Base-by-base conservation (phyloP, 2,329 filamentous ascomycete species). In the Pyrenochaeta sp. region DNA sequence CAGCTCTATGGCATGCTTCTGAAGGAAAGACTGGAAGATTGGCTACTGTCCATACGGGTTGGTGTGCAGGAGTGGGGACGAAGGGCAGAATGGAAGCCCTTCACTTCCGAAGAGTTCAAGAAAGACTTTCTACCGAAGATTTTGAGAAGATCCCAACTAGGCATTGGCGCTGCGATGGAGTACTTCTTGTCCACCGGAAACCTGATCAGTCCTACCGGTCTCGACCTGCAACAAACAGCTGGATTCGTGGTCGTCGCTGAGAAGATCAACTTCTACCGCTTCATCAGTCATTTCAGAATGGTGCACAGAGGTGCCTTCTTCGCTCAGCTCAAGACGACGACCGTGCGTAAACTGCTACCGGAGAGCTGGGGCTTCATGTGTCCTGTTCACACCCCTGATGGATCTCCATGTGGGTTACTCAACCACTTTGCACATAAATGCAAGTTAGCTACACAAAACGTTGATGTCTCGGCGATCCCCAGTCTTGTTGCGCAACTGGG, bases 241-340 rank as follows among this genome's bases (percentile, higher is more conserved):
- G 95, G 95, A 62, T 99, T 96, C 78, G 96, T 92, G 0, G 93
- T 99, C 50, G 93, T 98, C 50, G 95, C 95, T 2, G 95, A 99
- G 77, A 98, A 98, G 84, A 94, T 99, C 76, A 99, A 99, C 81
- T 99, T 98, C 77, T 88, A 96, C 72, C 92, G 95, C 71, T 99
- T 98, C 81, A 96, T 99, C 81, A 95, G 92, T 78, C 95, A 99
- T 79, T 99, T 99, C 85, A 91, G 95, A 67, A 97, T 97, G 93
- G 92, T 99, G 56, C 95, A 99, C 82, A 89, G 95, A 88, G 95
- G 95, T 83, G 95, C 92, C 75, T 99, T 99, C 86, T 99, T 99
- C 77, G 95, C 95, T 3, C 92, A 98, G 76, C 81, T 99, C 64
- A 98, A 97, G 81, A 99, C 95, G 0, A 99, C 95, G 0, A 95